Evolutionary conservation across 2,329 filamentous ascomycete species (phyloP).

Genomic region (Diplodia scrobiculata): DNA sequence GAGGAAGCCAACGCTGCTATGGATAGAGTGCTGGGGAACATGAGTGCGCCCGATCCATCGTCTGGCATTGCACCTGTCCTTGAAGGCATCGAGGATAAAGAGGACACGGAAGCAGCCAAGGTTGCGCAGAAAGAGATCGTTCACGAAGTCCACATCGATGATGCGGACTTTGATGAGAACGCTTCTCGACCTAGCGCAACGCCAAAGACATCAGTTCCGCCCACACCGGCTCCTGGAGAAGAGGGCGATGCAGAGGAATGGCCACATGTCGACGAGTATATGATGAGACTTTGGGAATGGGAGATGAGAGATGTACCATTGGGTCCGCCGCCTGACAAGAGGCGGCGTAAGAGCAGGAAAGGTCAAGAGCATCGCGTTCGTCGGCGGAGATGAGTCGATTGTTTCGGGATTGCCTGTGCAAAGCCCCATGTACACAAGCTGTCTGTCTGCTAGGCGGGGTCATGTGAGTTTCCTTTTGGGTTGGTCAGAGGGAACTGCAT

Average conservation of each 20-base stretch:
- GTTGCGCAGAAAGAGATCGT: conserved; percentile 85
- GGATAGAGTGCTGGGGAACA: conserved; percentile 72
- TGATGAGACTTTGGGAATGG: conserved; percentile 27
- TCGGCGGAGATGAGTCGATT: conserved; percentile 7
- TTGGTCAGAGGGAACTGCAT: neutral
- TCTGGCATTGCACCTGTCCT: conserved; percentile 71
- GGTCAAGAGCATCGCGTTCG: conserved; percentile 28
- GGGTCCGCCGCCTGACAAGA: conserved; percentile 27
- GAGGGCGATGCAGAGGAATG: conserved; percentile 10
- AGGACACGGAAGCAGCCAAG: conserved; percentile 86
- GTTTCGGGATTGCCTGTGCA: neutral
- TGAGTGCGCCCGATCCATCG: conserved; percentile 50
- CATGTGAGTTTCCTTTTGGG: neutral
- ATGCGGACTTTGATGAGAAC: conserved; percentile 46
- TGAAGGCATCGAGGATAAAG: conserved; percentile 86
- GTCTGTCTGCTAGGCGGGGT: no score
- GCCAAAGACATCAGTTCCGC: conserved; percentile 31
- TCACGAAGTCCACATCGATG: conserved; percentile 54
- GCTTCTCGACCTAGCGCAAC: conserved; percentile 34
- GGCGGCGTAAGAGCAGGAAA: conserved; percentile 22
- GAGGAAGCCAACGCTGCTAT: conserved; percentile 70
- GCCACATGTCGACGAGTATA: conserved; percentile 27
- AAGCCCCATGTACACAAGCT: neutral
- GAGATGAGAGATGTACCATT: conserved; percentile 28
- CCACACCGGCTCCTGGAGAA: conserved; percentile 1